These are phyloP conservation scores for Fraxinus sp. DNA, from an alignment of 305 asterid species.

Conservation along the genomic window DNA sequence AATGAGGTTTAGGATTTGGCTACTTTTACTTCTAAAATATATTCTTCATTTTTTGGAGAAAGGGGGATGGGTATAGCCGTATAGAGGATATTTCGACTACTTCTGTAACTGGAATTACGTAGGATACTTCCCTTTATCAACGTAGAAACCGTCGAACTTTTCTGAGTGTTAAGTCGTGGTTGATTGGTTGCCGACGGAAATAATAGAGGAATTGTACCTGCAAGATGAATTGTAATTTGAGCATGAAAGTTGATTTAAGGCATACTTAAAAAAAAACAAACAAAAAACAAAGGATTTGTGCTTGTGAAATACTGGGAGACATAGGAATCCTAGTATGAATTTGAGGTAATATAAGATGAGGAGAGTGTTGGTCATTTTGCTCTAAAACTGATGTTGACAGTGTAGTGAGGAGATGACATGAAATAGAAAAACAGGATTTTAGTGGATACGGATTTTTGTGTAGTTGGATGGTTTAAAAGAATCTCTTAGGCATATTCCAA, in stretches of 20 bases:
- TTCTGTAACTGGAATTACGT: conserved; percentile 11
- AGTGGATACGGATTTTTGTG: conserved; percentile 30
- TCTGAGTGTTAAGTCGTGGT: background rate
- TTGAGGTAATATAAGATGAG: background rate
- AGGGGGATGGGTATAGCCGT: background rate
- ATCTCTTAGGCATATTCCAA: conserved; percentile 43
- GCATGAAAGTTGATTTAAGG: background rate
- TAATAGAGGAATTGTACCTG: conserved; percentile 30
- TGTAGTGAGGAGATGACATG: conserved; percentile 17
- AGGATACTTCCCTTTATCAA: conserved; percentile 27
- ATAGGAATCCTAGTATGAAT: background rate
- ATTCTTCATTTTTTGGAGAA: background rate
- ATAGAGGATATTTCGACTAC: conserved; percentile 12
- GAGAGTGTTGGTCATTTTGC: background rate
- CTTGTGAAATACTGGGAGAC: conserved; percentile 7
- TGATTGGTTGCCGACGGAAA: background rate
- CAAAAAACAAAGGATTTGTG: background rate
- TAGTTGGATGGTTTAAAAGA: conserved; percentile 39
- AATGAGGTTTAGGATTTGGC: conserved; percentile 1
- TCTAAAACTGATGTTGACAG: conserved; percentile 4
- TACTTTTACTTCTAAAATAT: background rate
- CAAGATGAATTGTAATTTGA: conserved; percentile 3
- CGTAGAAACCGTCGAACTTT: conserved; percentile 40
- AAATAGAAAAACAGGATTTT: conserved; percentile 21
- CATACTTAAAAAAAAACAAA: background rate